phyloP scores from a whole-genome alignment of 2,329 filamentous ascomycete genomes.

The Basipetospora chlamydospora region DNA sequence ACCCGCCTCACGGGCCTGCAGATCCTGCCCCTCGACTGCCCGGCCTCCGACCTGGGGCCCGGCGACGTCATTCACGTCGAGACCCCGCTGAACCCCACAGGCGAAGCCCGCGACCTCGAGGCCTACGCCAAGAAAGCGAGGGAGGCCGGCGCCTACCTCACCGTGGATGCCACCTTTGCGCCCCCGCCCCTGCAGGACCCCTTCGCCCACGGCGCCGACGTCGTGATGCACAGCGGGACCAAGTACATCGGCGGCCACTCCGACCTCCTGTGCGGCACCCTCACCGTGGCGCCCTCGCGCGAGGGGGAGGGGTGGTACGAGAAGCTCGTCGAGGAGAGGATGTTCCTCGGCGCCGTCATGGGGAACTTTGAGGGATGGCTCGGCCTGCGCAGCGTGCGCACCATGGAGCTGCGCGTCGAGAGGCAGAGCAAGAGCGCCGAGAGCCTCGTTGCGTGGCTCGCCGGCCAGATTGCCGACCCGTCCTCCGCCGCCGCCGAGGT shows the following conservation, averaged over 20 bases:
- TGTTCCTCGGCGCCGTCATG: slow-evolving; percentile 72
- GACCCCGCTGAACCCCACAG: slow-evolving; percentile 84
- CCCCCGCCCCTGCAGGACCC: slow-evolving; percentile 83
- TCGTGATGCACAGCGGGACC: slow-evolving; percentile 84
- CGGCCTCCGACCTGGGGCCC: slow-evolving; percentile 47
- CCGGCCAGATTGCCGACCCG: slow-evolving; percentile 24
- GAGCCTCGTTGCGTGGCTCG: slow-evolving; percentile 58
- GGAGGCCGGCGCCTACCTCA: slow-evolving; percentile 56
- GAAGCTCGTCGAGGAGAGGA: slow-evolving; percentile 50
- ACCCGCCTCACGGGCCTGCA: slow-evolving; percentile 61
- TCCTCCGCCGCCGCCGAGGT: slow-evolving; percentile 22
- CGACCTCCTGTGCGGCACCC: slow-evolving; percentile 78
- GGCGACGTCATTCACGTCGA: slow-evolving; percentile 87
- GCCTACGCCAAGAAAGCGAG: slow-evolving; percentile 61
- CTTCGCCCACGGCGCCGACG: slow-evolving; percentile 65
- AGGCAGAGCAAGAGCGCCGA: slow-evolving; percentile 61
- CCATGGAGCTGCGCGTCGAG: slow-evolving; percentile 67
- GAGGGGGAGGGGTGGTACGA: slow-evolving; percentile 38
- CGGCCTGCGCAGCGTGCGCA: slow-evolving; percentile 72
- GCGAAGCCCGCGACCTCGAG: slow-evolving; percentile 61
- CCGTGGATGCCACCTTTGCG: slow-evolving; percentile 84
- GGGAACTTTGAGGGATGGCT: slow-evolving; percentile 87
- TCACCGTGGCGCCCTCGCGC: slow-evolving; percentile 45
- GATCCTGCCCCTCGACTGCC: slow-evolving; percentile 56
- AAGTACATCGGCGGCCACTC: slow-evolving; percentile 96